Percentiles rank a stretch among this genome's conserved stretches.
phyloP scores from a whole-genome alignment of 805 yeast species.

The Suhomyces sp. region DNA sequence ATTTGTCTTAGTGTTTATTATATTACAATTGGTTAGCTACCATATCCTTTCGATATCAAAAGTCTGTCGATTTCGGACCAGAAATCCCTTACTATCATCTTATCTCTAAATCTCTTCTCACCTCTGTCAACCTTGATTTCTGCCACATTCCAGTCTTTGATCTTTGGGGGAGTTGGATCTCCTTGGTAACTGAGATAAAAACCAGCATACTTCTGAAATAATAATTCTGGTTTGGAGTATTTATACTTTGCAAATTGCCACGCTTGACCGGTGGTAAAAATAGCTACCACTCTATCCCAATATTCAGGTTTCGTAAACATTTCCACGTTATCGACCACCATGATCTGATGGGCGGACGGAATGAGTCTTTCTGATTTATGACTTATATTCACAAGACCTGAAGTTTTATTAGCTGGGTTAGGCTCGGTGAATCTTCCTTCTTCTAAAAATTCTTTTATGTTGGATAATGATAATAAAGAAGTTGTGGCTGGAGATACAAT shows the following conservation, averaged over 20 bases:
- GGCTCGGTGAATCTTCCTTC: slow-evolving; percentile 68
- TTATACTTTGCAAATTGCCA: slow-evolving; percentile 95
- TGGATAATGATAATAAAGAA: slow-evolving; percentile 38
- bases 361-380: slow-evolving; percentile 55
- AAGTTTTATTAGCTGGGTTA: slow-evolving; percentile 30
- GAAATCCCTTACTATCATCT: slow-evolving; percentile 78
- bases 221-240: slow-evolving; percentile 72
- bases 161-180: slow-evolving; percentile 72
- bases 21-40: slow-evolving; percentile 16
- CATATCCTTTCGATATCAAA: slow-evolving; percentile 64
- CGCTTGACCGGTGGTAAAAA: slow-evolving; percentile 93
- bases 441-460: slow-evolving; percentile 53
- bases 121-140: slow-evolving; percentile 73
- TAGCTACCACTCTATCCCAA: slow-evolving; percentile 96
- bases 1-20: too few relatives aligned
- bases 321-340: slow-evolving; percentile 87
- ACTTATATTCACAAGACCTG: slow-evolving; percentile 48
- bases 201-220: slow-evolving; percentile 85
- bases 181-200: slow-evolving; percentile 74
- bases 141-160: slow-evolving; percentile 87
- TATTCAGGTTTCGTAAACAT: slow-evolving; percentile 85
- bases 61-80: slow-evolving; percentile 83
- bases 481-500: slow-evolving; percentile 47
- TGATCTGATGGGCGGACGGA: slow-evolving; percentile 57
- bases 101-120: slow-evolving; percentile 80